These are phyloP conservation scores for Pseudonitzschia pungens DNA, from an alignment of 108 stramenopile species.

Conservation along the genomic window DNA sequence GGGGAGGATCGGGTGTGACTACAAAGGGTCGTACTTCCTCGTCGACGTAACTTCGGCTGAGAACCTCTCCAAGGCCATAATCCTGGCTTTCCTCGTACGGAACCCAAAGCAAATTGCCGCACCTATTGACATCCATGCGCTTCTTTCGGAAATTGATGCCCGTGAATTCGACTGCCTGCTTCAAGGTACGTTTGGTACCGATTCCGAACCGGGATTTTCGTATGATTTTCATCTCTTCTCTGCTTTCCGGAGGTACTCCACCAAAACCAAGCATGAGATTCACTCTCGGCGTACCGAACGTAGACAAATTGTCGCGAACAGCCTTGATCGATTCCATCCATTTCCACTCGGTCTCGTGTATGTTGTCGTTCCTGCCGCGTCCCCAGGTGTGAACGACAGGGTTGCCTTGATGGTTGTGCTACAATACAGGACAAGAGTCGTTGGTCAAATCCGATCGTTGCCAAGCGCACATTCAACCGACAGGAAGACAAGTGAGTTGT, in stretches of 20 bases:
- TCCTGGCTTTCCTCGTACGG: constrained; percentile 49
- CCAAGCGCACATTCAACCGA: not conserved
- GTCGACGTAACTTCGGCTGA: constrained; percentile 13
- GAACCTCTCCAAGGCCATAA: constrained; percentile 25
- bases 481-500: not conserved
- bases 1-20: not conserved
- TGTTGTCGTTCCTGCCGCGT: not conserved
- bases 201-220: constrained; percentile 59
- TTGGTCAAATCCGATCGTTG: not conserved
- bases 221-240: constrained; percentile 32
- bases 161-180: constrained; percentile 73
- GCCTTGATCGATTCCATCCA: constrained; percentile 23
- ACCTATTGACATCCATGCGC: constrained; percentile 58
- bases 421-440: not conserved
- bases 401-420: constrained; percentile 64
- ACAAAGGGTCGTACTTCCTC: constrained; percentile 7
- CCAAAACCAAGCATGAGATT: constrained; percentile 69
- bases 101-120: constrained; percentile 85
- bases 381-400: constrained; percentile 62
- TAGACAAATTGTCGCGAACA: not conserved
- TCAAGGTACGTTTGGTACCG: constrained; percentile 66
- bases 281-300: constrained; percentile 43
- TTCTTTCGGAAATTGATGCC: constrained; percentile 62
- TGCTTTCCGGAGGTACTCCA: constrained; percentile 8
- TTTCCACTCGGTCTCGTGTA: constrained; percentile 14